These are phyloP conservation scores for Vaccinium darrowii DNA, from an alignment of 148 eudicot species.

Conservation along the genomic window DNA sequence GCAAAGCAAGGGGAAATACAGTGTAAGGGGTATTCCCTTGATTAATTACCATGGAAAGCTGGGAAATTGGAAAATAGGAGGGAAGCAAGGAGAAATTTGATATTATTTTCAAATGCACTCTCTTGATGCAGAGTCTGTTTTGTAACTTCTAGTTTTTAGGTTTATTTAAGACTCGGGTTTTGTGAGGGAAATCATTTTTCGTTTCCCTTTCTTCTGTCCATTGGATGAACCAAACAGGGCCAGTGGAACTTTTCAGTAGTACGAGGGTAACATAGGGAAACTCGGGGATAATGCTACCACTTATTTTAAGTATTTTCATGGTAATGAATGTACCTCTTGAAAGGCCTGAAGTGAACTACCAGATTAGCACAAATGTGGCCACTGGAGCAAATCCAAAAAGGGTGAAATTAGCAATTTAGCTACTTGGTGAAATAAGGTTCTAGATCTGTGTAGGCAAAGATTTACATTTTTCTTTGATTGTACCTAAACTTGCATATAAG, in stretches of 20 bases:
- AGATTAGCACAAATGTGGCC: not conserved
- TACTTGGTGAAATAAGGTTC: not conserved
- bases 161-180: not conserved
- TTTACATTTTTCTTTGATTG: not conserved
- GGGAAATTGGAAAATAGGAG: not conserved
- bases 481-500: not conserved
- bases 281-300: not conserved
- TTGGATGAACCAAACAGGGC: not conserved
- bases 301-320: not conserved
- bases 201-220: not conserved
- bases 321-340: not conserved
- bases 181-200: not conserved
- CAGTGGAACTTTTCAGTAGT: not conserved
- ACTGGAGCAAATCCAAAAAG: not conserved
- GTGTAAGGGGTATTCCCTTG: not conserved
- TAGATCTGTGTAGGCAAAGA: not conserved
- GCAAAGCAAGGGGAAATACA: not conserved
- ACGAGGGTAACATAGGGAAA: not conserved
- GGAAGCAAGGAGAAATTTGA: not conserved
- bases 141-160: not conserved
- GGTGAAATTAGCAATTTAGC: not conserved
- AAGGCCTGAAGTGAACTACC: not conserved
- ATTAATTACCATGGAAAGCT: not conserved
- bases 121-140: not conserved
- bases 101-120: not conserved